These are phyloP conservation scores for Drechslerella dactyloides DNA, from an alignment of 2,329 filamentous ascomycete genomes.

Conservation along the genomic window DNA sequence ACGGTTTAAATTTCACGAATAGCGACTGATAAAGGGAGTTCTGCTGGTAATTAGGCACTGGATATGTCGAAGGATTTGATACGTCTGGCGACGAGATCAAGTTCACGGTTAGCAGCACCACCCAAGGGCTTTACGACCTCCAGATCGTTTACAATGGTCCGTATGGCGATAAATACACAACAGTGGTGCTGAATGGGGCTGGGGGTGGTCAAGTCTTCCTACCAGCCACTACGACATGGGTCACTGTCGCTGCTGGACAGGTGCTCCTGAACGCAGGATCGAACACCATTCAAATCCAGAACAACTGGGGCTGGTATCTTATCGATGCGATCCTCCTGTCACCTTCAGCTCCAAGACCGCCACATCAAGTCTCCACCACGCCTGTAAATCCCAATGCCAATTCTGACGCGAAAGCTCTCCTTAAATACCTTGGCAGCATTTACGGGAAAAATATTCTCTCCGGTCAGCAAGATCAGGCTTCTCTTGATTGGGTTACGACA, in stretches of 20 bases:
- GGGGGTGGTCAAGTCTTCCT: slow-evolving; percentile 60
- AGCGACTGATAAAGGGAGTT: background rate
- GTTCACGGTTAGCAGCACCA: slow-evolving; percentile 58
- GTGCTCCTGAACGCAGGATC: slow-evolving; percentile 60
- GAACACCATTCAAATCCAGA: slow-evolving; percentile 62
- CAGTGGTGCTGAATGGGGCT: slow-evolving; percentile 60
- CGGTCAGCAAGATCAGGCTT: slow-evolving; percentile 61
- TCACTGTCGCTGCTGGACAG: slow-evolving; percentile 60
- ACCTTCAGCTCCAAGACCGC: slow-evolving; percentile 57
- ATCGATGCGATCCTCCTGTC: slow-evolving; percentile 60
- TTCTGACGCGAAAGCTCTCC: slow-evolving; percentile 57
- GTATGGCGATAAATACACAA: slow-evolving; percentile 61
- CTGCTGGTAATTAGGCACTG: slow-evolving; percentile 57
- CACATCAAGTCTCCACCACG: slow-evolving; percentile 58
- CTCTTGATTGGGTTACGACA: slow-evolving; percentile 60
- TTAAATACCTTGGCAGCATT: slow-evolving; percentile 60
- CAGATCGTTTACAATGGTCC: slow-evolving; percentile 61
- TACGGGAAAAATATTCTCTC: slow-evolving; percentile 62
- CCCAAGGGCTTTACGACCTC: slow-evolving; percentile 60
- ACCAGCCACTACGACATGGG: slow-evolving; percentile 58
- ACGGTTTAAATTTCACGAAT: no score
- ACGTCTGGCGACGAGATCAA: slow-evolving; percentile 62
- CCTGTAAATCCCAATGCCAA: slow-evolving; percentile 56
- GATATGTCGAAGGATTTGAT: slow-evolving; percentile 62
- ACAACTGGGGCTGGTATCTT: slow-evolving; percentile 63